A percentile compares a stretch with the other conserved stretches of the same genome.
Conservation (phyloP, 768 basidiomycete species). For the Podaxis sp. region DNA sequence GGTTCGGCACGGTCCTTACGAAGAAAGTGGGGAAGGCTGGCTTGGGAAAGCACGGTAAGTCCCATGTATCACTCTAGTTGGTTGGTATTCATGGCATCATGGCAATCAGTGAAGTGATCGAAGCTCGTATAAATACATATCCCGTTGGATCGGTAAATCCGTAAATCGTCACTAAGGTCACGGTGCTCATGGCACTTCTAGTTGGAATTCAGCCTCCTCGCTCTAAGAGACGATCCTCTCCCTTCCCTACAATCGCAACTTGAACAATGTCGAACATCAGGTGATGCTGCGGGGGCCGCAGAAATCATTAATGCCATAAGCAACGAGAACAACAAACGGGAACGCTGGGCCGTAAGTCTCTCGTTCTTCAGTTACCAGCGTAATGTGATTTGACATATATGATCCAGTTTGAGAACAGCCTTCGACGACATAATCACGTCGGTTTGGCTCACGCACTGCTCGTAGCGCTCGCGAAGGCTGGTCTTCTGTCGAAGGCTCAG, state of each 20-base stretch:
- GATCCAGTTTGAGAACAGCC: constrained; percentile 80
- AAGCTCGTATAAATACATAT: constrained; percentile 87
- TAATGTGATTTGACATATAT: constrained; percentile 16
- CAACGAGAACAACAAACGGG: constrained; percentile 72
- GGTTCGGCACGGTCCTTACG: constrained; percentile 76
- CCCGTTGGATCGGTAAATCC: constrained; percentile 79
- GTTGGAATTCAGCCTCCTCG: constrained; percentile 93
- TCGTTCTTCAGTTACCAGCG: constrained; percentile 11
- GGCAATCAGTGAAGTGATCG: constrained; percentile 70
- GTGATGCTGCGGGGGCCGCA: constrained; percentile 43
- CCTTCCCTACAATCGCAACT: constrained; percentile 65
- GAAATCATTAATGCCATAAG: constrained; percentile 57
- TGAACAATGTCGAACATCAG: constrained; percentile 41
- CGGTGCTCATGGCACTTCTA: constrained; percentile 27
- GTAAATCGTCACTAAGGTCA: constrained; percentile 9
- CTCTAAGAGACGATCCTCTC: constrained; percentile 80
- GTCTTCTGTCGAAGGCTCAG: constrained; percentile 54
- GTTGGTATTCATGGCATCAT: constrained; percentile 21
- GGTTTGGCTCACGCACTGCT: constrained; percentile 77
- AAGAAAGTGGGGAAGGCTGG: constrained; percentile 80
- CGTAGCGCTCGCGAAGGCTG: constrained; percentile 71
- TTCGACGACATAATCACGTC: constrained; percentile 85
- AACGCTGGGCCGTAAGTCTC: constrained; percentile 76
- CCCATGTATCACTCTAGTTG: constrained; percentile 13
- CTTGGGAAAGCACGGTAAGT: constrained; percentile 72